Conservation (phyloP, 257 asterid genomes). For the Haberlea rhodopensis region DNA sequence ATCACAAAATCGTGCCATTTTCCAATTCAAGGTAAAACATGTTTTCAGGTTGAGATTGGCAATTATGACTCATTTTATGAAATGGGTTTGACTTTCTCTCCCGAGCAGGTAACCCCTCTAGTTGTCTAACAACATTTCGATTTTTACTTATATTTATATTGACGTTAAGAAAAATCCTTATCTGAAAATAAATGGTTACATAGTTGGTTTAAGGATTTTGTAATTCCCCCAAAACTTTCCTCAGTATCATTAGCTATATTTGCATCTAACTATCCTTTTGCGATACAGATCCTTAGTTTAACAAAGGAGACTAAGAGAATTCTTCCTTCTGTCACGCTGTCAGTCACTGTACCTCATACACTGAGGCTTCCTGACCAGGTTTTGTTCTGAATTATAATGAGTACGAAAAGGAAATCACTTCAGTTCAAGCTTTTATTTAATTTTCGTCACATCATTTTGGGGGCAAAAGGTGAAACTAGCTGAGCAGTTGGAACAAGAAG, state of each 20-base stretch:
- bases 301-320: constrained; percentile 69
- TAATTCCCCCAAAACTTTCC: no score
- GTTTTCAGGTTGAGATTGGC: constrained; percentile 78
- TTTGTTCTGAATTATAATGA: neutral
- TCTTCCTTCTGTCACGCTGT: constrained; percentile 62
- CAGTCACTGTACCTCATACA: constrained; percentile 90
- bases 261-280: no score
- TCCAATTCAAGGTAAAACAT: neutral
- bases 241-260: no score
- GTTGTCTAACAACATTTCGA: neutral
- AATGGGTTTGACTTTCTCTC: constrained; percentile 64
- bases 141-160: constrained; percentile 1
- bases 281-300: constrained; percentile 60
- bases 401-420: no score
- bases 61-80: constrained; percentile 87
- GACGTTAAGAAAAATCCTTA: neutral
- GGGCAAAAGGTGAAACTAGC: constrained; percentile 69
- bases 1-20: neutral
- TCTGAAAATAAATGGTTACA: no score
- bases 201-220: no score
- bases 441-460: neutral
- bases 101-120: constrained; percentile 56
- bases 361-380: constrained; percentile 94
- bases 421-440: neutral
- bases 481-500: constrained; percentile 70